These are phyloP conservation scores for Isatis lusitanica DNA, from an alignment of 441 rosid genomes.

Conservation along the genomic window DNA sequence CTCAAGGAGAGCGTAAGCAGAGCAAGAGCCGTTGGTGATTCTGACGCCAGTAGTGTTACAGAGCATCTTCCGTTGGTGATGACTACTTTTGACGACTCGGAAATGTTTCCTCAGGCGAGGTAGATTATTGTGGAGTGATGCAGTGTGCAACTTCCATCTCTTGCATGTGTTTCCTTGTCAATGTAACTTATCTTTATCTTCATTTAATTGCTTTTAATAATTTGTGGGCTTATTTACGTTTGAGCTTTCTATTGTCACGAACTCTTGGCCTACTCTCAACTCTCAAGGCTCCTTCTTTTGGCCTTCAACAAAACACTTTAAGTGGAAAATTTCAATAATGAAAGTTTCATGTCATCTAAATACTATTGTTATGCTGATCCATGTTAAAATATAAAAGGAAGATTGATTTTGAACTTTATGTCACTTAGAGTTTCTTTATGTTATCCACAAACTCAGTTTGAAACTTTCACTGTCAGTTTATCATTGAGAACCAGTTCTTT, in stretches of 20 bases:
- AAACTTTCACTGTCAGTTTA: constrained; percentile 28
- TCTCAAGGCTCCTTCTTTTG: no score
- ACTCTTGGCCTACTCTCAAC: no score
- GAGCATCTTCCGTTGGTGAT: not conserved
- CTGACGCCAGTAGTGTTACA: not conserved
- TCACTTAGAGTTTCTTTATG: constrained; percentile 25
- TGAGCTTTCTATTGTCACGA: no score
- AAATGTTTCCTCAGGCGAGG: constrained; percentile 28
- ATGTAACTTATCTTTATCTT: no score
- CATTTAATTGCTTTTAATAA: no score
- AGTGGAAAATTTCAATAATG: no score
- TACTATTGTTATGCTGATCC: no score
- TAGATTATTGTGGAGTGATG: not conserved
- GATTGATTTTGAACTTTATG: not conserved
- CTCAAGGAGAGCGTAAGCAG: constrained; percentile 43
- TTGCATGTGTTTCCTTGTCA: no score
- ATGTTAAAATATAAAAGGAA: not conserved
- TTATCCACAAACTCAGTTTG: not conserved
- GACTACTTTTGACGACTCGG: not conserved
- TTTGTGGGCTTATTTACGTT: no score
- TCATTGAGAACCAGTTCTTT: not conserved
- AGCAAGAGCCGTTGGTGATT: constrained; percentile 12
- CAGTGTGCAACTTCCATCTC: no score
- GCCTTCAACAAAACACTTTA: no score
- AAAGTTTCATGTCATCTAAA: no score